Evolutionary conservation across 2,329 filamentous ascomycete species (phyloP).

Genomic region (Magnaporthiopsis rhizophila): DNA sequence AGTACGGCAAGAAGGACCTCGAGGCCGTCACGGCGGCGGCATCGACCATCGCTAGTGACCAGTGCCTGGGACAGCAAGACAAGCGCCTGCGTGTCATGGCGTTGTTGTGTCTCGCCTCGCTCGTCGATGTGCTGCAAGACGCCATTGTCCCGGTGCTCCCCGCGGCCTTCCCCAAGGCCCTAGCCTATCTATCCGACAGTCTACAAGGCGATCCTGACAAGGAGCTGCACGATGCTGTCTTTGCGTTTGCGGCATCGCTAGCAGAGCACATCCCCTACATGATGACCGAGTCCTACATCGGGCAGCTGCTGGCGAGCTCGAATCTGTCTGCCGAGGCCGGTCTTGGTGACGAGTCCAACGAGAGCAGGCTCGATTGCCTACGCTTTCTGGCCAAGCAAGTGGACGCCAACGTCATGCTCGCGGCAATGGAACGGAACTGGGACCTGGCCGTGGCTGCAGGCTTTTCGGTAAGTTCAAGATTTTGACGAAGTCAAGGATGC

Average conservation of each 20-base stretch:
- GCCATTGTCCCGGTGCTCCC: constrained; percentile 79
- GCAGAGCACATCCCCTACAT: constrained; percentile 84
- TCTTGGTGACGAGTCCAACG: constrained; percentile 53
- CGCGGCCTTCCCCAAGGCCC: constrained; percentile 60
- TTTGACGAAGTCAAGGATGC: too few relatives aligned
- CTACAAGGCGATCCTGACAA: constrained; percentile 44
- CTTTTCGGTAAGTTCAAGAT: constrained; percentile 48
- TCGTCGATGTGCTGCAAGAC: constrained; percentile 81
- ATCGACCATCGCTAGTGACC: constrained; percentile 63
- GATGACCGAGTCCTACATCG: constrained; percentile 67
- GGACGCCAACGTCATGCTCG: constrained; percentile 68
- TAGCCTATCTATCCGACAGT: constrained; percentile 63
- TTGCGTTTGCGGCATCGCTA: constrained; percentile 69
- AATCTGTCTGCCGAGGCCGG: constrained; percentile 60
- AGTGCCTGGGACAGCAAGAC: constrained; percentile 70
- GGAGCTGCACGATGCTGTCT: constrained; percentile 73
- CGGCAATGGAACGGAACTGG: constrained; percentile 68
- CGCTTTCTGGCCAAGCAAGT: constrained; percentile 69
- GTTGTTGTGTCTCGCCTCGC: constrained; percentile 79
- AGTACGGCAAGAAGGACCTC: constrained; percentile 88
- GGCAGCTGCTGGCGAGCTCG: constrained; percentile 63
- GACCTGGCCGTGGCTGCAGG: constrained; percentile 52
- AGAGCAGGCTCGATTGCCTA: constrained; percentile 61
- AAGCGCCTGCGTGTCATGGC: constrained; percentile 70
- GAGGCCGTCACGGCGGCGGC: constrained; percentile 69